Evolutionary conservation across 805 yeast genomes (phyloP), one percentile per base, ranked within the genome.

Genomic region (Monosporozyma unispora): DNA sequence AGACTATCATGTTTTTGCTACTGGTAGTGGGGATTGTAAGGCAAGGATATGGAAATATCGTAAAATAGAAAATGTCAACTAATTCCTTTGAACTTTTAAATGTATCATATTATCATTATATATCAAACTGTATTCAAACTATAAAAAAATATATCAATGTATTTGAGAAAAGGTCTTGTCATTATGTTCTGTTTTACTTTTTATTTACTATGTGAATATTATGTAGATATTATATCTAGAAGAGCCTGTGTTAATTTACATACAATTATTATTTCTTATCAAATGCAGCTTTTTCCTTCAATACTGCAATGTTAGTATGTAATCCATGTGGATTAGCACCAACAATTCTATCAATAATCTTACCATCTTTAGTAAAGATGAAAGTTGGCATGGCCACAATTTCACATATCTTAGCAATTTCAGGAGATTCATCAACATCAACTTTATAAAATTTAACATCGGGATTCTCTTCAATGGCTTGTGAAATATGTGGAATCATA

Each of bases 1-100:
- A 28, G 58, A 63, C 33, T 77, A 77, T 53, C 91, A 95, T 45
- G 82, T 87, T 59, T 93, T 91, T 74, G 98, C 98, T 49, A 90
- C 98, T 12, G 98, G 98, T 50, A 79, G 88, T 69, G 99, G 98
- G 67, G 98, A 91, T 70, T 91, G 96, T 70, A 87, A 90, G 66
- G 98, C 98, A 39, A 81, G 96, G 70, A 86, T 91, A 63, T 91
- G 99, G 99, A 80, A 84, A 67, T 88, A 88, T 84, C 81, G 56
- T 16, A 59, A 56, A 48, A 43, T 31, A 8, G 41, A 25, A n/a
- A 31, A 11, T 31, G 35, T 31, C 14, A 31, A 31, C 7, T n/a
- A 31, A 31, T 14, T 3, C n/a, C 16, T 31, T n/a, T 31, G 8
- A 2, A 14, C 7, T 4, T 14, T 31, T 31, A 7, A 12, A 31